Evolutionary conservation across 1,139 yeast species (phyloP), one percentile per base, ranked within the genome.

Genomic region (Pichia sp.): DNA sequence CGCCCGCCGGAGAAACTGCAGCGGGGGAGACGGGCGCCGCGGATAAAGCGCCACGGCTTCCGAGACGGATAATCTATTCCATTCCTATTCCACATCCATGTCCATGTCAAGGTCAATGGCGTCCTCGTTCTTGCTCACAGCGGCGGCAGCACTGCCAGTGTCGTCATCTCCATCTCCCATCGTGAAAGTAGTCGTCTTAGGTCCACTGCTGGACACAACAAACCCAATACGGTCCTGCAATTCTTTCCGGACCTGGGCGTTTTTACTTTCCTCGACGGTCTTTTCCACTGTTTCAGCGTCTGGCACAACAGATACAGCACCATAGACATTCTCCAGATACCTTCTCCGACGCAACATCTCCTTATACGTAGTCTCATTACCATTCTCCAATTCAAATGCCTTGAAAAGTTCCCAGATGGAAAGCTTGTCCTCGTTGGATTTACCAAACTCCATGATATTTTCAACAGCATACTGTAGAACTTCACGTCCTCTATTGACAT

Each of bases 311-410:
- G 42, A 18, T 33, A 57, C 38, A 36, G 58, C 38, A 24, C 50
- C 52, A 24, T 47, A 45, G 3, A 53, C 41, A 11, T 49, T 53
- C 20, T 61, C 63, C 14, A 60, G 31, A 70, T 41, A 75, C 43
- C 91, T 71, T 61, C 83, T 86, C 56, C 74, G 70, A 41, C 84
- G 70, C 20, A 90, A 65, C 91, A 89, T 85, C 15, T 82, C 85
- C 57, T 85, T 89, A 64, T 78, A 89, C 0, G 86, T 78, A 2
- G 72, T 73, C 58, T 86, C 95, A 52, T 76, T 70, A 2, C 97
- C 97, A 61, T 78, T 59, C 18, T 76, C 71, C 34, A 87, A 63
- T 60, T 90, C 97, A 63, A 89, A 88, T 12, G 70, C 65, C 49
- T 83, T 85, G 96, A 96, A 90, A 11, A 77, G 62, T 5, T 62